phyloP scores from a whole-genome alignment of 2,329 filamentous ascomycete genomes.

The Fusarium nodosum region DNA sequence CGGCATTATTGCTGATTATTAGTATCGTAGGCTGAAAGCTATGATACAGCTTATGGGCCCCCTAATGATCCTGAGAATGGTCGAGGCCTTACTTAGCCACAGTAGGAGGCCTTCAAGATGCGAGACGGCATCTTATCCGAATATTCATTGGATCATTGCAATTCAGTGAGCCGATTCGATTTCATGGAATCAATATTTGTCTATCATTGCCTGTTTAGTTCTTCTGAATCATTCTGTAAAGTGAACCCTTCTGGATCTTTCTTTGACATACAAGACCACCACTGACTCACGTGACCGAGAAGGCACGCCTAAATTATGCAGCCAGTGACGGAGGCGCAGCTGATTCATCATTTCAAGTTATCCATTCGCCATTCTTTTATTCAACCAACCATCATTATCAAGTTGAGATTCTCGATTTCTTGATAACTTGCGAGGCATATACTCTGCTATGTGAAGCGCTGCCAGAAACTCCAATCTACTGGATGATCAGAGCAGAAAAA shows the following conservation, averaged over 20 bases:
- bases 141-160: no score
- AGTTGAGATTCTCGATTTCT: slow-evolving; percentile 13
- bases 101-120: slow-evolving; percentile 30
- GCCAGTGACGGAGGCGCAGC: slow-evolving; percentile 35
- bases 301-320: slow-evolving; percentile 27
- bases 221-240: not conserved
- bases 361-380: slow-evolving; percentile 16
- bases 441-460: slow-evolving; percentile 44
- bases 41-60: slow-evolving; percentile 5
- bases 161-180: rapidly evolving
- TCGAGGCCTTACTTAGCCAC: slow-evolving; percentile 43
- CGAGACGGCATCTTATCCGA: not conserved
- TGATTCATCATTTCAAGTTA: slow-evolving; percentile 28
- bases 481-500: slow-evolving; percentile 24
- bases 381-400: slow-evolving; percentile 8
- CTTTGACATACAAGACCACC: no score
- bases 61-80: slow-evolving; percentile 16
- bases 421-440: slow-evolving; percentile 30
- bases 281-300: slow-evolving; percentile 20
- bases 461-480: slow-evolving; percentile 22
- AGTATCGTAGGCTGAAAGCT: slow-evolving; percentile 2
- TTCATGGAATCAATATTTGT: not conserved
- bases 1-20: slow-evolving; percentile 1
- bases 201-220: not conserved
- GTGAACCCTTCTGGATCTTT: not conserved